These are phyloP conservation scores for Gastrolobium villosum DNA, from an alignment of 306 rosid genomes.

Conservation along the genomic window DNA sequence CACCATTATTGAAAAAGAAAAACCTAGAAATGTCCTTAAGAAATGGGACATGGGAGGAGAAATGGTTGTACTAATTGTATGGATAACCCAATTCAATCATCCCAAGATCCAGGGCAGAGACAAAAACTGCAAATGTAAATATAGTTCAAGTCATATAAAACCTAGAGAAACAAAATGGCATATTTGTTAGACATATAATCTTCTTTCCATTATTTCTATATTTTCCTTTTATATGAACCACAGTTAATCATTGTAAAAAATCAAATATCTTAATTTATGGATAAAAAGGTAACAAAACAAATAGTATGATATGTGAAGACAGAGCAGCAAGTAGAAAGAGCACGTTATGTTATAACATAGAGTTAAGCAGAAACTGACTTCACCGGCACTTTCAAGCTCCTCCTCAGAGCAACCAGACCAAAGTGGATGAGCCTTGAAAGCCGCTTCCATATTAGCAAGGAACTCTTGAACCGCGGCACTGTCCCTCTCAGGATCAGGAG, in stretches of 20 bases:
- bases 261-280: background rate
- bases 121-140: constrained; percentile 32
- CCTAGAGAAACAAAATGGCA: too few relatives aligned
- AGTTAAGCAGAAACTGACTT: constrained; percentile 66
- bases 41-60: constrained; percentile 1
- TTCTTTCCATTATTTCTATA: too few relatives aligned
- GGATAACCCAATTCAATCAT: constrained; percentile 40
- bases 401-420: constrained; percentile 97
- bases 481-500: constrained; percentile 91
- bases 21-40: background rate
- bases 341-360: background rate
- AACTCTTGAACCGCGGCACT: constrained; percentile 83
- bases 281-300: background rate
- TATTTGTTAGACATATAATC: too few relatives aligned
- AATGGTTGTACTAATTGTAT: background rate
- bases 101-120: constrained; percentile 32
- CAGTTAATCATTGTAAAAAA: background rate
- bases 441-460: constrained; percentile 86
- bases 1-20: constrained; percentile 15
- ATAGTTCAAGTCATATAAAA: background rate
- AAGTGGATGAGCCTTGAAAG: constrained; percentile 94
- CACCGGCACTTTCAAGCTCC: constrained; percentile 97
- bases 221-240: too few relatives aligned
- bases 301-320: background rate
- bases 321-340: background rate